Evolutionary conservation across 495 filamentous ascomycete genomes (phyloP).

Genomic region (Amorphotheca resinae): DNA sequence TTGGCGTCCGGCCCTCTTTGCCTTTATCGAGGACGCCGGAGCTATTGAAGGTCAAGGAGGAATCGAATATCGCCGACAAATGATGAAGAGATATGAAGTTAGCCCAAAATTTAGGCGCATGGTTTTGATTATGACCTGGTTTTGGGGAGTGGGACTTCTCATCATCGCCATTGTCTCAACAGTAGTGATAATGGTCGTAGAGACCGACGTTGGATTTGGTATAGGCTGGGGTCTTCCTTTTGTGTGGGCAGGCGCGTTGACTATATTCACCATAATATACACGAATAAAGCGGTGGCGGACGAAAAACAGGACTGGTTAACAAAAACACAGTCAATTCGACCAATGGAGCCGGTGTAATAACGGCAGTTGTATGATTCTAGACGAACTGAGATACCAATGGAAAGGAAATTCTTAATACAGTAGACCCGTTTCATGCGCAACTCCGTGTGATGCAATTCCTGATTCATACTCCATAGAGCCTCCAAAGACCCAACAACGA

Average conservation of each 20-base stretch:
- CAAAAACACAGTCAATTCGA: too few relatives aligned
- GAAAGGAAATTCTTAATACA: not conserved
- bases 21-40: constrained; percentile 12
- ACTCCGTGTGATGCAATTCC: not conserved
- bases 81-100: constrained; percentile 14
- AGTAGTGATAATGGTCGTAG: constrained; percentile 9
- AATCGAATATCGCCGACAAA: constrained; percentile 8
- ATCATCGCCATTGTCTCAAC: constrained; percentile 7
- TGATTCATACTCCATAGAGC: too few relatives aligned
- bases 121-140: constrained; percentile 10
- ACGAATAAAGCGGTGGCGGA: constrained; percentile 1
- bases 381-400: constrained; percentile 2
- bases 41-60: constrained; percentile 13
- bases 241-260: not conserved
- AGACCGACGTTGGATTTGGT: constrained; percentile 12
- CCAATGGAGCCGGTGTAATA: too few relatives aligned
- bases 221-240: constrained; percentile 17
- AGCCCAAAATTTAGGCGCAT: constrained; percentile 10
- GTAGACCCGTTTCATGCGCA: not conserved
- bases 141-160: constrained; percentile 7
- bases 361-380: constrained; percentile 1
- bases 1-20: constrained; percentile 14
- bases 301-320: constrained; percentile 10
- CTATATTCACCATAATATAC: constrained; percentile 2
- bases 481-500: not conserved